A percentile compares a stretch with the other conserved stretches of the same genome.
These are phyloP conservation scores for Pisolithus tinctorius DNA, from an alignment of 768 basidiomycete species.

Conservation along the genomic window DNA sequence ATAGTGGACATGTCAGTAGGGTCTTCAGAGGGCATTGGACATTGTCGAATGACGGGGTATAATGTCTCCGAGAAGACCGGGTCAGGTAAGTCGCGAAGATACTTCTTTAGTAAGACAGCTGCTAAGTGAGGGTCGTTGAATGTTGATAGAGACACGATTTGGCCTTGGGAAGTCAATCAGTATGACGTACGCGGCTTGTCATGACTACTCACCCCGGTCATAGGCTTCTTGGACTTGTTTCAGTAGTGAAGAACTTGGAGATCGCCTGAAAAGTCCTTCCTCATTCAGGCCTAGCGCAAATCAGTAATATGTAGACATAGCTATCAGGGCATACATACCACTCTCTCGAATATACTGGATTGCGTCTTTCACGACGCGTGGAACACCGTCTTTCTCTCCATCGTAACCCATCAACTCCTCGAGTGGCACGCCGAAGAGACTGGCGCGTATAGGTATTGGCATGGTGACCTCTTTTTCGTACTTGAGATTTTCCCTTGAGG, in stretches of 20 bases:
- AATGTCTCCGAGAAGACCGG: conserved; percentile 70
- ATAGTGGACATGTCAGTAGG: conserved; percentile 52
- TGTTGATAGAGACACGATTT: conserved; percentile 70
- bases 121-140: conserved; percentile 77
- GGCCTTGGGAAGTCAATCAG: conserved; percentile 35
- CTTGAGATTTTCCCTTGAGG: conserved; percentile 67
- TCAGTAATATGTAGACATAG: background rate
- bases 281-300: conserved; percentile 44
- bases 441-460: conserved; percentile 54
- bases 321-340: conserved; percentile 22
- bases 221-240: conserved; percentile 78
- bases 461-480: conserved; percentile 64
- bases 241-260: conserved; percentile 62
- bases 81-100: conserved; percentile 70
- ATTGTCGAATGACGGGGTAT: conserved; percentile 60
- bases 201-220: conserved; percentile 52
- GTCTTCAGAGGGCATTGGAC: conserved; percentile 52
- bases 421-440: conserved; percentile 72
- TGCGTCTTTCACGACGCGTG: conserved; percentile 70
- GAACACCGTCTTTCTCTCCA: conserved; percentile 79
- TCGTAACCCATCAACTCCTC: conserved; percentile 80
- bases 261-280: conserved; percentile 80
- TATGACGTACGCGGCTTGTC: background rate
- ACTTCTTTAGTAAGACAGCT: conserved; percentile 83
- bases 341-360: conserved; percentile 64